phyloP scores from a whole-genome alignment of 2,329 filamentous ascomycete genomes.

The Aureobasidium sp. region DNA sequence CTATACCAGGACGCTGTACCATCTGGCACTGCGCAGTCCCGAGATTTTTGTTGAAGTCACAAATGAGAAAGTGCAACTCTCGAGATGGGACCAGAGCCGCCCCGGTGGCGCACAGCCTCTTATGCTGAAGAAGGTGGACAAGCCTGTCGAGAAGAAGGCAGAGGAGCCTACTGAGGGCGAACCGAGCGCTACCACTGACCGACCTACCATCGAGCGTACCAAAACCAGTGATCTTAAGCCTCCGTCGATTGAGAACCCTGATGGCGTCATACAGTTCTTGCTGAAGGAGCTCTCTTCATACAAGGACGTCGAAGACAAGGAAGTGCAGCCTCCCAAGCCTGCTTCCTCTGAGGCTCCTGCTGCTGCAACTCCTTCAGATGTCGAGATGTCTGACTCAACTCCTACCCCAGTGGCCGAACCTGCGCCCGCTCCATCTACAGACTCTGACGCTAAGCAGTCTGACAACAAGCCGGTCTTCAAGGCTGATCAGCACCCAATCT shows the following conservation, averaged over 20 bases:
- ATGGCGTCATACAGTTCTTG: constrained; percentile 91
- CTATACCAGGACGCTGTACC: constrained; percentile 71
- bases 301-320: constrained; percentile 84
- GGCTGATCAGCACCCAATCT: constrained; percentile 87
- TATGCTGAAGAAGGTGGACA: constrained; percentile 44
- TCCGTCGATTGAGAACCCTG: constrained; percentile 82
- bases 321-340: constrained; percentile 41
- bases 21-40: constrained; percentile 73
- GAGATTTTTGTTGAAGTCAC: constrained; percentile 81
- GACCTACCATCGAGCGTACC: constrained; percentile 29
- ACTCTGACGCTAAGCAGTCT: constrained; percentile 44
- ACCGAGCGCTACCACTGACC: constrained; percentile 41
- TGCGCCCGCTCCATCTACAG: constrained; percentile 26
- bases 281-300: constrained; percentile 89
- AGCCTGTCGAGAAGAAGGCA: constrained; percentile 17
- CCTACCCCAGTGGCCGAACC: constrained; percentile 27
- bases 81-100: constrained; percentile 50
- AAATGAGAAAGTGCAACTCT: constrained; percentile 73
- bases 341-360: constrained; percentile 33
- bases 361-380: constrained; percentile 36
- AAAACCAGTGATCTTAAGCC: constrained; percentile 69
- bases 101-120: constrained; percentile 46
- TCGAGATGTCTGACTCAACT: constrained; percentile 42
- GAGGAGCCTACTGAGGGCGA: constrained; percentile 29
- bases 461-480: constrained; percentile 77